A percentile compares a stretch with the other conserved stretches of the same genome.
Conservation (phyloP, 306 rosid species). For the Dryas octopetala region DNA sequence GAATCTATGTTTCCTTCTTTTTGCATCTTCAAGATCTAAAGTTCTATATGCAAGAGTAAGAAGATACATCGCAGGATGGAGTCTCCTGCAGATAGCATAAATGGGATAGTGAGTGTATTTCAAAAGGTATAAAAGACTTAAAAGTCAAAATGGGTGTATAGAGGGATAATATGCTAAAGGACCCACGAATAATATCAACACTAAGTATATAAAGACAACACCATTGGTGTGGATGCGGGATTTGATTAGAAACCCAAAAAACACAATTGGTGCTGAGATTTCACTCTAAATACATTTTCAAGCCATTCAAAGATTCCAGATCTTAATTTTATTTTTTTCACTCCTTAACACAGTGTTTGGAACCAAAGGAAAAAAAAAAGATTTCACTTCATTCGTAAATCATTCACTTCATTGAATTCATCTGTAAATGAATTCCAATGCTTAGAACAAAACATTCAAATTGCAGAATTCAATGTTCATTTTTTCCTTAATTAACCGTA, state of each 20-base stretch:
- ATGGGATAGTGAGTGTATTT: constrained; percentile 30
- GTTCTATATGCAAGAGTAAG: constrained; percentile 91
- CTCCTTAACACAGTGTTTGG: not conserved
- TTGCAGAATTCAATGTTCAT: no score
- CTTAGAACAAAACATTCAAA: not conserved
- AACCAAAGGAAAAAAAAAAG: not conserved
- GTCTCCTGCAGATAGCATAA: constrained; percentile 63
- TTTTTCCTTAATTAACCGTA: no score
- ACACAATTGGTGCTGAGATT: not conserved
- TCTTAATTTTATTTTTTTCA: not conserved
- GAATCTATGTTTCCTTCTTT: constrained; percentile 53
- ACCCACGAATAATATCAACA: not conserved
- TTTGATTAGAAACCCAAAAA: not conserved
- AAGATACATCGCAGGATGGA: constrained; percentile 94
- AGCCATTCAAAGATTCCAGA: not conserved
- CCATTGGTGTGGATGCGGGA: not conserved
- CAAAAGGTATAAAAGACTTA: not conserved
- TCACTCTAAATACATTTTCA: not conserved
- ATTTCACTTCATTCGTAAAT: not conserved
- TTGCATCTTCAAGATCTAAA: constrained; percentile 83
- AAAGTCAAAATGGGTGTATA: not conserved
- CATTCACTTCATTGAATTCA: not conserved
- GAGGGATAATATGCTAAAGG: not conserved
- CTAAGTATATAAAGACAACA: not conserved
- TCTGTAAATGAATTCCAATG: not conserved